phyloP scores from a whole-genome alignment of 352 stramenopile species.

The Phytophthora multivora region DNA sequence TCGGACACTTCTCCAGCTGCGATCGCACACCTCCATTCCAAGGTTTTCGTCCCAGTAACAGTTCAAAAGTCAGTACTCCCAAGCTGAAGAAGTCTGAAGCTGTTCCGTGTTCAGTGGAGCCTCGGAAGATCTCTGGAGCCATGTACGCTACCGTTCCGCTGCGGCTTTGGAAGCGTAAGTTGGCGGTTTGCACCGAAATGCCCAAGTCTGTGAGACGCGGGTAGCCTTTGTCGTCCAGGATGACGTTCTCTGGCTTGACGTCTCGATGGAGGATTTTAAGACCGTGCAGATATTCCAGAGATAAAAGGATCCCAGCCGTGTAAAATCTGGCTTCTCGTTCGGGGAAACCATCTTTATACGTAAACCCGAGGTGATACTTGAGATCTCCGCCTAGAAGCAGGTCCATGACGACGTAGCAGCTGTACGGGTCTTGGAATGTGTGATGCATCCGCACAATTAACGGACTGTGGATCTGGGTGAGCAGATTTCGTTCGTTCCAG shows the following conservation, averaged over 20 bases:
- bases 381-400: conserved; percentile 74
- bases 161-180: conserved; percentile 50
- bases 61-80: conserved; percentile 59
- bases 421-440: conserved; percentile 65
- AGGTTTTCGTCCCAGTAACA: conserved; percentile 52
- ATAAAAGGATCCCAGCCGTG: conserved; percentile 57
- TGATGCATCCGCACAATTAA: conserved; percentile 71
- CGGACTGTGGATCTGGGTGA: conserved; percentile 52
- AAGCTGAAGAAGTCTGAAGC: conserved; percentile 71
- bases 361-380: conserved; percentile 64
- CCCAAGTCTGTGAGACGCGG: conserved; percentile 76
- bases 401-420: conserved; percentile 85
- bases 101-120: conserved; percentile 56
- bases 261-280: conserved; percentile 79
- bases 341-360: conserved; percentile 56
- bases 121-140: conserved; percentile 70
- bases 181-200: conserved; percentile 59
- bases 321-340: conserved; percentile 66
- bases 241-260: conserved; percentile 87
- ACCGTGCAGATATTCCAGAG: conserved; percentile 71
- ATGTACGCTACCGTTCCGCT: conserved; percentile 77
- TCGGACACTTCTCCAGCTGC: conserved; percentile 38
- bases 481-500: conserved; percentile 77
- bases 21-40: conserved; percentile 42
- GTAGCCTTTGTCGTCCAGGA: conserved; percentile 81